phyloP scores from a whole-genome alignment of 306 rosid genomes.

The Echinosophora koreensis region DNA sequence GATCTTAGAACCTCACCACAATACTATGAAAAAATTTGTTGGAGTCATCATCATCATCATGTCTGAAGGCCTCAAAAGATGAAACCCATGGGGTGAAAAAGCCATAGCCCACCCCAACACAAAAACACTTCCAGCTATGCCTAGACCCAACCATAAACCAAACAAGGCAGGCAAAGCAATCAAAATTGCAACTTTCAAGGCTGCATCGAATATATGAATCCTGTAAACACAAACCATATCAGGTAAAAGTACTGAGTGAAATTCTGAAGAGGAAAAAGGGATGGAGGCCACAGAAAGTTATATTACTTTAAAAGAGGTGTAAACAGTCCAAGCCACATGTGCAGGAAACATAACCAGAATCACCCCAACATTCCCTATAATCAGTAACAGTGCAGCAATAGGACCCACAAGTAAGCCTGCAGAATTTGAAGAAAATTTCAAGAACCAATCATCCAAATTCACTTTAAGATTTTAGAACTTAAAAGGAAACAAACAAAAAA shows the following conservation, averaged over 20 bases:
- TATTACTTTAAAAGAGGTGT: constrained; percentile 68
- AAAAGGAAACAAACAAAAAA: neutral
- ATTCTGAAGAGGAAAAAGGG: constrained; percentile 2
- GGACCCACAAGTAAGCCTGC: constrained; percentile 84
- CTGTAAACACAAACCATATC: constrained; percentile 57
- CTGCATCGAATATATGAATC: constrained; percentile 64
- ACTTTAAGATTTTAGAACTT: constrained; percentile 34
- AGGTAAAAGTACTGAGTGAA: neutral
- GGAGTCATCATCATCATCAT: constrained; percentile 56
- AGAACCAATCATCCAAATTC: constrained; percentile 43
- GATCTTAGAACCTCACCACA: constrained; percentile 54
- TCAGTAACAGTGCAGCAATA: constrained; percentile 69
- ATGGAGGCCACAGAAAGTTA: neutral
- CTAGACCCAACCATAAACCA: constrained; percentile 84
- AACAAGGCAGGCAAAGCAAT: constrained; percentile 75
- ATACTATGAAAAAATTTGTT: constrained; percentile 69
- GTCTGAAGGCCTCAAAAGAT: constrained; percentile 87
- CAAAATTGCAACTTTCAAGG: constrained; percentile 77
- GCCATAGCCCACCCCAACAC: constrained; percentile 83
- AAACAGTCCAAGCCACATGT: constrained; percentile 82
- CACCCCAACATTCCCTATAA: constrained; percentile 73
- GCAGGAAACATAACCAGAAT: constrained; percentile 77
- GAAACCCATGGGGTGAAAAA: constrained; percentile 90
- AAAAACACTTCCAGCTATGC: constrained; percentile 79
- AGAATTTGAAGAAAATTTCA: constrained; percentile 42